A percentile compares a stretch with the other conserved stretches of the same genome.
These are phyloP conservation scores for Zoysia pacifica DNA, from an alignment of 176 grass and related monocot species.

Conservation along the genomic window DNA sequence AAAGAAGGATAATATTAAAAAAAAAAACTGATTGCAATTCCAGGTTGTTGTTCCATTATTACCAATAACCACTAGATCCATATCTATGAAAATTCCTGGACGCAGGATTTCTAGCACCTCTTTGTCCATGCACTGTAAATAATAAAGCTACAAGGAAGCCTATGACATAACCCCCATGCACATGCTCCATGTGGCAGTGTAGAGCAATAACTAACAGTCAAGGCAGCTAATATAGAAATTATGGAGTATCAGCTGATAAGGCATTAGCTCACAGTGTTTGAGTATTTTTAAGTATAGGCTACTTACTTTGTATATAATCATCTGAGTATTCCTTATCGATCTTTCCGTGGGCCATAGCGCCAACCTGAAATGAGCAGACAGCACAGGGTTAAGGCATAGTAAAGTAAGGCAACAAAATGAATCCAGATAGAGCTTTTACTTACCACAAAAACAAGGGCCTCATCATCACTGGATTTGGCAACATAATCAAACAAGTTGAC, in stretches of 20 bases:
- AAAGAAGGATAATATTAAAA: too few species aligned
- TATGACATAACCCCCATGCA: too few species aligned
- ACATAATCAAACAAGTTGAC: constrained; percentile 90
- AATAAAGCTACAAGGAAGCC: too few species aligned
- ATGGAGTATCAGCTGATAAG: background rate
- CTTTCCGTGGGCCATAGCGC: constrained; percentile 94
- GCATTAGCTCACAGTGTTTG: background rate
- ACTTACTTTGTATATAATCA: constrained; percentile 96
- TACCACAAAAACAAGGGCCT: constrained; percentile 84
- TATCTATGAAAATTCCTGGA: background rate
- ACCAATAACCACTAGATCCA: too few species aligned
- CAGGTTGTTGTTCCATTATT: too few species aligned
- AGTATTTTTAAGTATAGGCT: background rate
- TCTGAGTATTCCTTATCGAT: constrained; percentile 80
- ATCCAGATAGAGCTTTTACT: constrained; percentile 35
- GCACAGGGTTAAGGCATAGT: constrained; percentile 6
- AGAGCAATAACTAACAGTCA: background rate
- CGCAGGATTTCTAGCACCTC: too few species aligned
- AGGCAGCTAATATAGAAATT: background rate
- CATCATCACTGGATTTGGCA: constrained; percentile 69
- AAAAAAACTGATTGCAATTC: too few species aligned
- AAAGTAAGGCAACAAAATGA: constrained; percentile 20
- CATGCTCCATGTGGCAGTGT: too few species aligned
- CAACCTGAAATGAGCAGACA: constrained; percentile 61
- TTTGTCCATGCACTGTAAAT: too few species aligned